Evolutionary conservation across 306 rosid species (phyloP), one percentile per base, ranked within the genome.

Genomic region (Cucurbita maxima): DNA sequence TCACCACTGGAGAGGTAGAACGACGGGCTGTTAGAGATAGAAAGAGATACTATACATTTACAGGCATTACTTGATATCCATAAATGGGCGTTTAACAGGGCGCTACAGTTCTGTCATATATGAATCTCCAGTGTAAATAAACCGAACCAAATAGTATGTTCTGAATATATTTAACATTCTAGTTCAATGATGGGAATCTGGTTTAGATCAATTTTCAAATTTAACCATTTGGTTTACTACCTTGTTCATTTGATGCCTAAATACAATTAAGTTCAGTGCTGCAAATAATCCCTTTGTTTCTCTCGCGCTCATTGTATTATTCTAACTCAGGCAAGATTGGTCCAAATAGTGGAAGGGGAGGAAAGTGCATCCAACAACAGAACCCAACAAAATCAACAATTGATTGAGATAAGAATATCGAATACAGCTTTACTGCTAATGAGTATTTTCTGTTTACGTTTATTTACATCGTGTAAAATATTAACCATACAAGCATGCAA

Each of bases 401-500:
- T 8, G 18, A 58, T 6, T 58, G 43, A 58, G 37, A 25, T 2
- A 38, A 58, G 63, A 58, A 58, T 1, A 7, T 36, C 1, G 18
- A 59, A 7, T 37, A 3, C 4, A 6, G 10, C 43, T 63, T 4
- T 40, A 40, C 18, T 63, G 72, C 55, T 43, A 44, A 43, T 8
- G 18, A 47, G 13, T 44, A 47, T 6, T 55, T 18, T 16, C 22
- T 43, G 8, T 18, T 19, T 16, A 44, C 18, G 40, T 30, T 43
- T 59, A 60, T 58, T 41, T 76, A 85, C 68, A 81, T 15, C 30
- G 81, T 61, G 75, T 80, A 79, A 77, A 77, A 20, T 19, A 62
- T 54, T 58, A 67, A 44, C 59, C 66, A 60, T 10, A 60, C 54
- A 45, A 40, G 0, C 38, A n/a, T 55, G 66, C 79, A 73, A 70